A percentile compares a stretch with the other conserved stretches of the same genome.
phyloP scores from a whole-genome alignment of 345 rosid species.

The Citrus sp. region DNA sequence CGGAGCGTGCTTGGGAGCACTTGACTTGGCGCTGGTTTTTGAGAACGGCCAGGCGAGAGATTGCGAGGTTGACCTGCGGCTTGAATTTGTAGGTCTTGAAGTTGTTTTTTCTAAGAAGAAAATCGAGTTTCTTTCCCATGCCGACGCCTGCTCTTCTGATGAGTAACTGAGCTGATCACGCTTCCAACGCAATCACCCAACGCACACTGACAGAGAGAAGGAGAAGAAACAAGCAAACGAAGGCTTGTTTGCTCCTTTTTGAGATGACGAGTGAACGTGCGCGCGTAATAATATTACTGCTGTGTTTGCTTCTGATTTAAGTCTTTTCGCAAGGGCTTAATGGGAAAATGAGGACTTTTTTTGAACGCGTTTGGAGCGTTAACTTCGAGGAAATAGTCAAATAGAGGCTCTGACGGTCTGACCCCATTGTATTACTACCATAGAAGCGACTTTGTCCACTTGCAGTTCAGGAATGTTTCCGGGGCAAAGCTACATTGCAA shows the following conservation, averaged over 20 bases:
- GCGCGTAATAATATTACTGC: background rate
- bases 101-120: conserved; percentile 53
- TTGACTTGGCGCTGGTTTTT: conserved; percentile 66
- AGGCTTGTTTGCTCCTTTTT: conserved; percentile 18
- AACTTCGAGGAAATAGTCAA: background rate
- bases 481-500: too few species aligned
- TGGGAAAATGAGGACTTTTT: background rate
- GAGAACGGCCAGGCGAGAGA: conserved; percentile 63
- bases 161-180: background rate
- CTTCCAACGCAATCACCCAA: background rate
- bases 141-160: conserved; percentile 18
- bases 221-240: conserved; percentile 6
- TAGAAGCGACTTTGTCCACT: background rate
- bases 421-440: too few species aligned
- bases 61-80: conserved; percentile 51
- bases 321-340: background rate
- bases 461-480: background rate
- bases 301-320: background rate
- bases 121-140: conserved; percentile 87
- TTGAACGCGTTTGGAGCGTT: background rate
- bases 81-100: conserved; percentile 69
- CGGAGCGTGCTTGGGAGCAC: conserved; percentile 56
- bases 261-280: conserved; percentile 15
- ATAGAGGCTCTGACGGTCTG: too few species aligned
- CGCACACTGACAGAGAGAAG: background rate